Conservation (phyloP, 129 eudicot genomes). For the Centrapalus pauciflorus region DNA sequence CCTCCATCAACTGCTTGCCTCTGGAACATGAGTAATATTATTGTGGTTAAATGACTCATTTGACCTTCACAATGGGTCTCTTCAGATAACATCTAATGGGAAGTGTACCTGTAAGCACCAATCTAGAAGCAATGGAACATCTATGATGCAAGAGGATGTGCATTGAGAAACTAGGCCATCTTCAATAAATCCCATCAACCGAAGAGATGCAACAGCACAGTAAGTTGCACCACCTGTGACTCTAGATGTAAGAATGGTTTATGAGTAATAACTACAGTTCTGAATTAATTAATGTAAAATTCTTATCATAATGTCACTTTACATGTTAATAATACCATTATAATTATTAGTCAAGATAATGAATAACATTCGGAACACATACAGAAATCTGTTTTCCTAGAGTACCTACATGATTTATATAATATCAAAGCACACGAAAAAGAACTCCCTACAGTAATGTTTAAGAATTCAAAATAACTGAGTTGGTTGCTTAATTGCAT, state of each 20-base stretch:
- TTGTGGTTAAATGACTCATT: background rate
- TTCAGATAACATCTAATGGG: background rate
- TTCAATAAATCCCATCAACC: conserved; percentile 85
- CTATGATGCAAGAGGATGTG: conserved; percentile 45
- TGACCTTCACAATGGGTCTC: conserved; percentile 5
- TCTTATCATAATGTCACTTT: background rate
- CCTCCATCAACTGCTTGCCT: conserved; percentile 94
- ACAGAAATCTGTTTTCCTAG: too few species aligned
- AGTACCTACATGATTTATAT: background rate
- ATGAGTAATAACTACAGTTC: conserved; percentile 33
- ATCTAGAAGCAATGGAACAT: conserved; percentile 75
- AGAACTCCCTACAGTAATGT: background rate
- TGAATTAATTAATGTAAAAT: background rate
- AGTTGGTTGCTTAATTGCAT: background rate
- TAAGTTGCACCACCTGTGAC: conserved; percentile 99
- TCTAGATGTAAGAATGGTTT: conserved; percentile 49
- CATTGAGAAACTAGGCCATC: conserved; percentile 46
- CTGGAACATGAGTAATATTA: conserved; percentile 36
- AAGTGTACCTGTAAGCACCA: conserved; percentile 78
- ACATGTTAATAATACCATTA: background rate
- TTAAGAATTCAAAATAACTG: background rate
- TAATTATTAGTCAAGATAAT: background rate
- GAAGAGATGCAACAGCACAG: conserved; percentile 93
- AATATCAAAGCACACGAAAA: background rate
- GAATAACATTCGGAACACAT: too few species aligned